These are phyloP conservation scores for Arthrobotrys entomopaga DNA, from an alignment of 2,329 filamentous ascomycete genomes.

Conservation along the genomic window DNA sequence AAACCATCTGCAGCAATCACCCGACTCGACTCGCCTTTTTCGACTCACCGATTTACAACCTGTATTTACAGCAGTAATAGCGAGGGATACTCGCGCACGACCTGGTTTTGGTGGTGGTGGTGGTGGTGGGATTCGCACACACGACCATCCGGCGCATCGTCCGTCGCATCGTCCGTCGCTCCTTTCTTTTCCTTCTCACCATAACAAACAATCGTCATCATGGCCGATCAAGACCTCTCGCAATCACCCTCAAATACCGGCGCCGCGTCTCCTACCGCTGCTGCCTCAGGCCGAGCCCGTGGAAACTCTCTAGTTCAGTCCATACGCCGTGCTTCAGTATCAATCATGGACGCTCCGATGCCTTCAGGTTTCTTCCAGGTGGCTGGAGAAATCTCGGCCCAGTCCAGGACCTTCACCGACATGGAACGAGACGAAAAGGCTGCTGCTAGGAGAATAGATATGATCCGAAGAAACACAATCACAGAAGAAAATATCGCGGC, in stretches of 20 bases:
- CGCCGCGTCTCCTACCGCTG: conserved; percentile 17
- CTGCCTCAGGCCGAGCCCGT: conserved; percentile 32
- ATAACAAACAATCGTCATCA: conserved; percentile 15
- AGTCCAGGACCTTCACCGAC: conserved; percentile 50
- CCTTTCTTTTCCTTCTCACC: neutral
- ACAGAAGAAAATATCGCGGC: conserved; percentile 58
- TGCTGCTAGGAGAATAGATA: conserved; percentile 35
- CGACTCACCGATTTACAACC: too few relatives aligned
- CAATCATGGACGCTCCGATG: conserved; percentile 43
- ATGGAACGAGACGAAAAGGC: conserved; percentile 46
- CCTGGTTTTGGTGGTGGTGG: neutral
- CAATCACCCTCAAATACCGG: conserved; percentile 16
- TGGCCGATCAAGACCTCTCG: conserved; percentile 41
- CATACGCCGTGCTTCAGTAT: conserved; percentile 44
- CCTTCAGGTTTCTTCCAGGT: conserved; percentile 51
- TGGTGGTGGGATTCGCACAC: conserved; percentile 12
- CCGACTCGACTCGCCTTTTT: conserved; percentile 25
- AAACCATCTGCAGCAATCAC: conserved; percentile 32
- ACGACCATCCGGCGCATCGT: conserved; percentile 23
- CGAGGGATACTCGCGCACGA: conserved; percentile 33
- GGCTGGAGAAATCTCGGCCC: conserved; percentile 56
- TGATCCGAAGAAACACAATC: conserved; percentile 53
- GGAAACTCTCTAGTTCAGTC: conserved; percentile 45
- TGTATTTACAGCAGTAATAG: neutral
- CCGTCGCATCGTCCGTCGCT: conserved; percentile 2